Evolutionary conservation across 441 rosid species (phyloP), one percentile per base, ranked within the genome.

Genomic region (Isatis lusitanica): DNA sequence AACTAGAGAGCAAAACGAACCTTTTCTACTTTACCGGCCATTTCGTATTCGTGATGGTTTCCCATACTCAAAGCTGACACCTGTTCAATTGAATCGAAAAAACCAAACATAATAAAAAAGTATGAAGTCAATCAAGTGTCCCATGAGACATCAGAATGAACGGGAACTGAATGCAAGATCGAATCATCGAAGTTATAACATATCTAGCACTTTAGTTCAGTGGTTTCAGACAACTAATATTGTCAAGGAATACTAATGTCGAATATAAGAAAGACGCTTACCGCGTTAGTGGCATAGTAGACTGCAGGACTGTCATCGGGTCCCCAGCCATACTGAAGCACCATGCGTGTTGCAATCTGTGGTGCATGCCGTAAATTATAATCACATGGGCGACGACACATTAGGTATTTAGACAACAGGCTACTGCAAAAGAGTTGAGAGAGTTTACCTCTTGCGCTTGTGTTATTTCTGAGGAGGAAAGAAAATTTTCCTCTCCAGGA

Each of bases 281-380:
- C 99, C 92, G 96, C 94, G 40, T 83, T 85, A 68, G 76, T 84
- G 43, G 87, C 87, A 60, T 86, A 87, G 88, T 90, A 89, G 52
- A 92, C 82, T 46, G 96, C 98, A 48, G 97, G 94, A 83, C 90
- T 92, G 78, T 92, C 98, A 78, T 94, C 97, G 21, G 99, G 98
- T 28, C 98, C 99, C 98, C 99, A 94, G 8, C 98, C 99, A 76
- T 90, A 94, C 70, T 92, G 96, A 83, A 92, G 89, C 81, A 94
- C 97, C 98, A 94, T 94, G 68, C 96, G 75, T 61, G 97, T 90
- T 35, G 98, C 98, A 77, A 92, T 89, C 96, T 92, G 88, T 79
- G 67, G 59, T 55, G 75, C 69, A 79, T 80, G 8, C 79, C 58
- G 58, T 48, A 74, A 46, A 81, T 21, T 38, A 65, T 58, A 51